These are phyloP conservation scores for Colletotrichum limetticola DNA, from an alignment of 2,329 filamentous ascomycete species.

Conservation along the genomic window DNA sequence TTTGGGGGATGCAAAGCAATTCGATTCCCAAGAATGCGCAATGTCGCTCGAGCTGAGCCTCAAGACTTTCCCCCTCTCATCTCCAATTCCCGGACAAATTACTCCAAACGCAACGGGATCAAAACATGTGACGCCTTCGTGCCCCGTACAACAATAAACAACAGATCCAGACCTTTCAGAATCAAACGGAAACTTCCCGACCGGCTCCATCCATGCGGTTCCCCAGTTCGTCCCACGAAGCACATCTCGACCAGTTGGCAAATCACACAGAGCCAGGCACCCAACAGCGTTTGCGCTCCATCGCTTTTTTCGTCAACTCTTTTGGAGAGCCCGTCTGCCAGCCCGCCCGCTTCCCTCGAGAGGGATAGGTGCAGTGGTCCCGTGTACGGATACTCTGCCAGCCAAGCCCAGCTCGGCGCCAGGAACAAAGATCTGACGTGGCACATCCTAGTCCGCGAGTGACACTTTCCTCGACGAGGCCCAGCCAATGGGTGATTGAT, in stretches of 20 bases:
- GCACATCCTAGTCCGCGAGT: neutral
- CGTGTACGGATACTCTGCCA: too few relatives aligned
- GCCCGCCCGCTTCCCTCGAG: neutral
- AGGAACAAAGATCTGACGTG: slow-evolving; percentile 22
- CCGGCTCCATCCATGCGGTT: neutral
- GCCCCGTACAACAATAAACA: neutral
- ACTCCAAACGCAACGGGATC: neutral
- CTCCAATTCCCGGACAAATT: neutral
- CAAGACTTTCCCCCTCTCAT: neutral
- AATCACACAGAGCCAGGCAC: neutral
- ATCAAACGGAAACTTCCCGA: neutral
- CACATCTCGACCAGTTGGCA: neutral
- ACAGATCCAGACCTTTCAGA: too few relatives aligned
- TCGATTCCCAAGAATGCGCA: neutral
- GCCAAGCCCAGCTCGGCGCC: neutral
- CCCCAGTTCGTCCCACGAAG: neutral
- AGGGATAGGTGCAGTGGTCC: neutral
- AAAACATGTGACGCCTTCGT: neutral
- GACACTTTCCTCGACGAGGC: neutral
- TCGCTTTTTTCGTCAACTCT: neutral
- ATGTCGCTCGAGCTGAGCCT: neutral
- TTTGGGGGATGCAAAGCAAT: neutral
- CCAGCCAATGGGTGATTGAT: neutral
- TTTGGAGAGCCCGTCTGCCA: too few relatives aligned
- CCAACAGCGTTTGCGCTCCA: neutral